Percentiles rank a stretch among this genome's conserved stretches.
Conservation (phyloP, 176 grass and related monocot genomes). For the Phyllostachys edulis region DNA sequence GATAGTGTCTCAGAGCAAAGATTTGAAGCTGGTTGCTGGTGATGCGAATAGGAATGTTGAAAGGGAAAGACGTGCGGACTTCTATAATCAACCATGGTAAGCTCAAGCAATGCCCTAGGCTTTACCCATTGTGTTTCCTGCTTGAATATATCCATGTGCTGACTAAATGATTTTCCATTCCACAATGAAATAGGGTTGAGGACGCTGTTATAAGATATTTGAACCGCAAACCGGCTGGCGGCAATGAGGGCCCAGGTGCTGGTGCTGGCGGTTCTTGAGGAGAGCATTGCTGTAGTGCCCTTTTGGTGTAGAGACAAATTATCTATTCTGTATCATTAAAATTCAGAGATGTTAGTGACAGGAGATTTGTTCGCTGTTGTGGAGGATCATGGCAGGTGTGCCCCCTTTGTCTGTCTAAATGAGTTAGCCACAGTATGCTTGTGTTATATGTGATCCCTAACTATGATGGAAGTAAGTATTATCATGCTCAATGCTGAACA, state of each 20-base stretch:
- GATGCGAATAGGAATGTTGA: conserved; percentile 83
- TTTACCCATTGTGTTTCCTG: not conserved
- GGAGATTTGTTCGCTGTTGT: conserved; percentile 26
- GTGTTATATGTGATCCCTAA: conserved; percentile 31
- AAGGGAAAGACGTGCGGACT: conserved; percentile 79
- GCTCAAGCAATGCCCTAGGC: not conserved
- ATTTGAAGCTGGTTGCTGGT: conserved; percentile 91
- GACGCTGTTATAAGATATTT: conserved; percentile 93
- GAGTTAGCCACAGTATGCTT: conserved; percentile 28
- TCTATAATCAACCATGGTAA: conserved; percentile 94
- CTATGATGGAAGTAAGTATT: not conserved
- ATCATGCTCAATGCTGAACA: conserved; percentile 25
- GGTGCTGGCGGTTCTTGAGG: conserved; percentile 50
- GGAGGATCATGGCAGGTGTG: conserved; percentile 25
- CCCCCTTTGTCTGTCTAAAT: conserved; percentile 19
- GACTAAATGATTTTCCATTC: conserved; percentile 22
- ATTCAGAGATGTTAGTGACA: conserved; percentile 25
- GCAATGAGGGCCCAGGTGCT: conserved; percentile 62
- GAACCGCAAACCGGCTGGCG: conserved; percentile 69
- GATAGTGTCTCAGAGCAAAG: conserved; percentile 91
- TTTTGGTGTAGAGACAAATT: conserved; percentile 46
- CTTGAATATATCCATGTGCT: conserved; percentile 15
- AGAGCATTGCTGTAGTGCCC: conserved; percentile 11
- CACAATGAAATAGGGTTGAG: conserved; percentile 63
- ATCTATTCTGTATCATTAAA: conserved; percentile 43